Evolutionary conservation across 2,329 filamentous ascomycete species (phyloP).

Genomic region (Colletotrichum spaethianum): DNA sequence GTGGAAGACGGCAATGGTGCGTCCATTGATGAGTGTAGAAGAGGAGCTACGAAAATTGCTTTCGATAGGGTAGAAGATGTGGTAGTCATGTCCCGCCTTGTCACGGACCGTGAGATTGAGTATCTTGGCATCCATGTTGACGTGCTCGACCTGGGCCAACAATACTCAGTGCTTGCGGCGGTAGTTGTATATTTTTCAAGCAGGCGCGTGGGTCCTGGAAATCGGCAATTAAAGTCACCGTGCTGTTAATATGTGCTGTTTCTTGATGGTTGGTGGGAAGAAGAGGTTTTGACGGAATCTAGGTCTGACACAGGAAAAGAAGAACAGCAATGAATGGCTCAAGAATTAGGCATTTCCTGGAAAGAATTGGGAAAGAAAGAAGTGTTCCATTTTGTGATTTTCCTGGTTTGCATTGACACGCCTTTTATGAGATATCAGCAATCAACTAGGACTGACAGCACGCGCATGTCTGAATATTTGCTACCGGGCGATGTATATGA

Average conservation of each 20-base stretch:
- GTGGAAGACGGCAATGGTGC: not conserved
- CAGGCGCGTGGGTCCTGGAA: not conserved
- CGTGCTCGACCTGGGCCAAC: not conserved
- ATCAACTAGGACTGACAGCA: no score
- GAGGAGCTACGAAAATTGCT: not conserved
- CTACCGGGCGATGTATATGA: not conserved
- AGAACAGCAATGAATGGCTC: no score
- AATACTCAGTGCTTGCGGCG: not conserved
- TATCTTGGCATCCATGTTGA: not conserved
- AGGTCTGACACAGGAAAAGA: not conserved
- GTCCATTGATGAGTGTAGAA: not conserved
- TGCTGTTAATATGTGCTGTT: not conserved
- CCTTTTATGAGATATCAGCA: no score
- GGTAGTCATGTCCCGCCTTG: not conserved
- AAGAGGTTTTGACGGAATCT: not conserved
- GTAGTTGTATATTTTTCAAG: not conserved
- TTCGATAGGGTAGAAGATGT: not conserved
- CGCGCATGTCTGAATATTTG: not conserved
- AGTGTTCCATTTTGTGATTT: no score
- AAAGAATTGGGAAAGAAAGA: no score
- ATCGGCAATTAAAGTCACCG: not conserved
- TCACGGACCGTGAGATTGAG: not conserved
- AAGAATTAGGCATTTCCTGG: no score
- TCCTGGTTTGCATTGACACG: no score
- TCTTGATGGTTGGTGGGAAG: not conserved